Evolutionary conservation across 2,329 filamentous ascomycete genomes (phyloP).

Genomic region (Albophoma yamanashiensis): DNA sequence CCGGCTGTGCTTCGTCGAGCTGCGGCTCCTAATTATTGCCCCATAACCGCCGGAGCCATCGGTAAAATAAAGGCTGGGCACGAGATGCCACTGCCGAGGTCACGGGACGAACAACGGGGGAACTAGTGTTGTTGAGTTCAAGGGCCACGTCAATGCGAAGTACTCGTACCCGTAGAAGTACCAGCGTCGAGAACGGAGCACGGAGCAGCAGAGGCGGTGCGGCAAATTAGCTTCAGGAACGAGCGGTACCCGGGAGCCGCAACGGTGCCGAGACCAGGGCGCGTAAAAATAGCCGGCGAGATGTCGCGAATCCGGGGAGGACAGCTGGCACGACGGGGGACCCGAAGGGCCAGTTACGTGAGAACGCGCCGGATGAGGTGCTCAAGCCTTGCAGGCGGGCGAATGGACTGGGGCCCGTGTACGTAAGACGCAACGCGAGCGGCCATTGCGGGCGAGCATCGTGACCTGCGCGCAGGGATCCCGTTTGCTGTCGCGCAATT

Average conservation of each 20-base stretch:
- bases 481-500: background rate
- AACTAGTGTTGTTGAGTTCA: background rate
- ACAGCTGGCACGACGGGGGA: background rate
- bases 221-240: background rate
- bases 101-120: background rate
- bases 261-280: background rate
- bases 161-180: no score
- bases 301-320: background rate
- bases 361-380: background rate
- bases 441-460: background rate
- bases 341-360: background rate
- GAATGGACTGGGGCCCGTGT: background rate
- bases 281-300: background rate
- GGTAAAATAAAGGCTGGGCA: background rate
- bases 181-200: no score
- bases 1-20: no score
- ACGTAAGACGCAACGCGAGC: constrained; percentile 1
- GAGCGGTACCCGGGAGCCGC: background rate
- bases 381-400: background rate
- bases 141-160: background rate
- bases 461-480: constrained; percentile 2
- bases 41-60: no score
- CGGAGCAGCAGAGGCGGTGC: background rate
- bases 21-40: no score
- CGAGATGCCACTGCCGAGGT: background rate